Percentiles rank a stretch among this genome's conserved stretches.
phyloP scores from a whole-genome alignment of 139 green algal species.

The Chlorella sorokiniana region DNA sequence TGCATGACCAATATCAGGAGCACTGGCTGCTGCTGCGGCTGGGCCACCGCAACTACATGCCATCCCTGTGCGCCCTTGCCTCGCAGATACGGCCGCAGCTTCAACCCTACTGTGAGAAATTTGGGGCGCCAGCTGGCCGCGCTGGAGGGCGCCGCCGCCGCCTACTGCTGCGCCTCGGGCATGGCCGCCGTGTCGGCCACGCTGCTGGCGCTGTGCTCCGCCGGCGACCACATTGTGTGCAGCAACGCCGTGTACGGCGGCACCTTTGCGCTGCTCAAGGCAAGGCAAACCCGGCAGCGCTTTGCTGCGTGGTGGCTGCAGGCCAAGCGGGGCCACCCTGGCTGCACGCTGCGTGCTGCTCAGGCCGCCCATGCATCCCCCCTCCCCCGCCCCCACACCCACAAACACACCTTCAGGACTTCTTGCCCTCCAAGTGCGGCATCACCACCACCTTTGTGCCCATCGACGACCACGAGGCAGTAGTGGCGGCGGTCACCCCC shows the following conservation, averaged over 20 bases:
- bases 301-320: too few species aligned
- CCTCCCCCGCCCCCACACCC: neutral
- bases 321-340: too few species aligned
- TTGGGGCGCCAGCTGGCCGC: constrained; percentile 71
- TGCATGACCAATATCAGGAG: neutral
- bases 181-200: constrained; percentile 72
- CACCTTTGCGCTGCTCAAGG: constrained; percentile 17
- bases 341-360: neutral
- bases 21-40: neutral
- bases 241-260: constrained; percentile 55
- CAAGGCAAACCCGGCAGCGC: too few species aligned
- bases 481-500: constrained; percentile 44
- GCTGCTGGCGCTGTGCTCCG: constrained; percentile 67
- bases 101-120: constrained; percentile 66
- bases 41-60: too few species aligned
- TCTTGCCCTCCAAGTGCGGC: constrained; percentile 62
- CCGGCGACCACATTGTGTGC: constrained; percentile 73
- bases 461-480: constrained; percentile 61
- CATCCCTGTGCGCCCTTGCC: neutral
- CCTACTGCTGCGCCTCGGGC: constrained; percentile 63
- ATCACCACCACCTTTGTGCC: constrained; percentile 73
- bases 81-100: constrained; percentile 61
- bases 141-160: constrained; percentile 68
- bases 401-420: constrained; percentile 36
- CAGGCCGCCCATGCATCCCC: neutral